Evolutionary conservation across 208 protist genomes (phyloP).

Genomic region (Trichomonas gallinae): DNA sequence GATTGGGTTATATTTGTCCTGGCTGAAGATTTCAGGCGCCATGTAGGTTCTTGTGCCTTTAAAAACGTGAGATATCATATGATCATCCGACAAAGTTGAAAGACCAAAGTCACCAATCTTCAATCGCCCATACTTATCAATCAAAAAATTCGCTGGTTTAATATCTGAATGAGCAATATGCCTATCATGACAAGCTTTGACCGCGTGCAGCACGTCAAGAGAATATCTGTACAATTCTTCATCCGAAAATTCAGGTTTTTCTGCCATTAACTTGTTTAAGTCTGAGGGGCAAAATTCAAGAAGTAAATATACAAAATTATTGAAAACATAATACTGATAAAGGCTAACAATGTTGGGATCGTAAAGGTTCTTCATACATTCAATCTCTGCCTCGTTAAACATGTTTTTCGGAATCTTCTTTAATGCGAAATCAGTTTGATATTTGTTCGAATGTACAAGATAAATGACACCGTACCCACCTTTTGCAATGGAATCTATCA

Average conservation of each 20-base stretch:
- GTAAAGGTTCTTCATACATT: background rate
- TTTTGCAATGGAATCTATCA: background rate
- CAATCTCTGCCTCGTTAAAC: background rate
- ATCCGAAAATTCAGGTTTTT: background rate
- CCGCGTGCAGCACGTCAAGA: background rate
- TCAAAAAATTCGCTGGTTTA: background rate
- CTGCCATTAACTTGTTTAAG: background rate
- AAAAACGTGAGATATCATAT: background rate
- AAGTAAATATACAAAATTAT: background rate
- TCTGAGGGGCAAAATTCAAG: background rate
- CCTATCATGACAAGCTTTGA: background rate
- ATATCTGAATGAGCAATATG: background rate
- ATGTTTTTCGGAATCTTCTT: background rate
- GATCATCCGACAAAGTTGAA: background rate
- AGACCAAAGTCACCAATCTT: background rate
- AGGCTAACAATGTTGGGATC: background rate
- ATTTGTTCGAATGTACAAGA: background rate
- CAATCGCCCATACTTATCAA: background rate
- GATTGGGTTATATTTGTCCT: background rate
- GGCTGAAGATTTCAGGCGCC: background rate
- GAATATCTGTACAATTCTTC: background rate
- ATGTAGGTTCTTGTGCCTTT: background rate
- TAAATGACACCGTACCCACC: background rate
- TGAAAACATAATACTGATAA: background rate
- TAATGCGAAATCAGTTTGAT: background rate